Base-by-base conservation (phyloP, 352 stramenopile species). In the Globisporangium lucens region DNA sequence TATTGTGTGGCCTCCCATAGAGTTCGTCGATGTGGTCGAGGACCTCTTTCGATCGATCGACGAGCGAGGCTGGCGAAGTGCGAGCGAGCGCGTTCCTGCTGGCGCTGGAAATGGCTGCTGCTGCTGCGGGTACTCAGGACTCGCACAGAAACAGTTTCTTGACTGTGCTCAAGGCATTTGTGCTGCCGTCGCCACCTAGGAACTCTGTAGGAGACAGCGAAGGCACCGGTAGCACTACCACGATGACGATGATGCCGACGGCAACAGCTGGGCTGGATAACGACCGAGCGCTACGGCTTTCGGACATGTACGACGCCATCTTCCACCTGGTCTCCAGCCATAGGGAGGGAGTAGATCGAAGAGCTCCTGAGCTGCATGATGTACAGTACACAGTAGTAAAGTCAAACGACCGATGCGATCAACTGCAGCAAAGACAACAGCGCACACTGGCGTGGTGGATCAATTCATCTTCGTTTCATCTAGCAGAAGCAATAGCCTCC, bases 11-110 rank as follows among this genome's bases (percentile, higher is more conserved):
- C 4, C 15, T 15, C 2, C 0, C 7, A 29, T 4, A 70, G 65
- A 70, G 57, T 24, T 70, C 17, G 15, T 70, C 9, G 57, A 70
- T 9, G 47, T 43, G 4, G 35, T 56, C 35, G 49, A 65, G 30
- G 65, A 70, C 22, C 65, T 66, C 49, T 70, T 70, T 22, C 46
- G 29, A 12, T 35, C 47, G 35, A 51, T 70, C 17, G 57, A 70
- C 35, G 49, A 43, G 65, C 57, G 51, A 70, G 24, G 49, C 20
- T 2, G 65, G 65, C 2, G 57, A 65, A 59, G 51, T 70, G 22
- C 33, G 47, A 6, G 57, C 65, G 17, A 70, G 57, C 20, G 22
- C 22, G 4, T 53, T 70, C 9, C 33, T 70, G 15, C 35, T 65
- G 22, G 51, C 56, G 6, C 38, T 70, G 15, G 56, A 70, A n/a